Evolutionary conservation across 306 rosid genomes (phyloP).

Genomic region (Ormosia semicastrata): DNA sequence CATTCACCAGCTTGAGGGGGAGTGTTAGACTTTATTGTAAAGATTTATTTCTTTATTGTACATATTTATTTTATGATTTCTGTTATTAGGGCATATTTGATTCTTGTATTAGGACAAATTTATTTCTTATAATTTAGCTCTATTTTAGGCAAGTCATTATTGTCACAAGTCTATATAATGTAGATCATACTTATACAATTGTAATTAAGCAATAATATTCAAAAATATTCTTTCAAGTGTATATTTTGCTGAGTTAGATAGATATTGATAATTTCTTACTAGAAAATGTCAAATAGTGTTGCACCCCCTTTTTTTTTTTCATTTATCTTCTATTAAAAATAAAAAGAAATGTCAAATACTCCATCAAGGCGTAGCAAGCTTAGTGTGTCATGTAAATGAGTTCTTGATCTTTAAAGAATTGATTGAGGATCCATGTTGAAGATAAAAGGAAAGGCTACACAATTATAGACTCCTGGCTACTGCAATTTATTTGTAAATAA

Average conservation of each 20-base stretch:
- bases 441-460: background rate
- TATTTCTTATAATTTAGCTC: no score
- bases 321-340: constrained; percentile 1
- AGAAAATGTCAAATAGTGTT: background rate
- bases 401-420: constrained; percentile 7
- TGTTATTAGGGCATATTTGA: no score
- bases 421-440: background rate
- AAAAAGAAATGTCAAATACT: background rate
- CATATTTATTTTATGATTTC: no score
- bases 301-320: background rate
- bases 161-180: no score
- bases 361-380: background rate
- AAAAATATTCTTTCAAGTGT: no score
- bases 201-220: no score
- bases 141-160: no score
- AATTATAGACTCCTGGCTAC: background rate
- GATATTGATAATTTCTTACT: background rate
- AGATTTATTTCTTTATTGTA: no score
- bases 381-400: constrained; percentile 5
- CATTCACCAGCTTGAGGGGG: no score
- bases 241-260: background rate
- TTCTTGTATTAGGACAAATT: no score
- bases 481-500: background rate
- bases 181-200: no score
- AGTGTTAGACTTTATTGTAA: no score